Conservation (phyloP, 2,329 filamentous ascomycete species). For the Fusarium hostae region DNA sequence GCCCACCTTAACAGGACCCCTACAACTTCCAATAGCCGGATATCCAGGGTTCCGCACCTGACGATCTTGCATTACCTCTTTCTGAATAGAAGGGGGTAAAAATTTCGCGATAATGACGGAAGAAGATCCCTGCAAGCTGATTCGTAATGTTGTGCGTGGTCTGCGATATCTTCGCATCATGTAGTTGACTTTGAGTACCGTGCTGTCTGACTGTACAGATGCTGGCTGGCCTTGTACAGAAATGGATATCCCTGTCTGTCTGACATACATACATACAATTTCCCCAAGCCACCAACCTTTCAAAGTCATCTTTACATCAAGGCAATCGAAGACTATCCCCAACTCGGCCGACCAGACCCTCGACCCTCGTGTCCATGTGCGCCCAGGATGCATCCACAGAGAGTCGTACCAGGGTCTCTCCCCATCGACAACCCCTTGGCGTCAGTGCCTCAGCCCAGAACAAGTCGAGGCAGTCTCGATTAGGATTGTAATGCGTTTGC, state of each 20-base stretch:
- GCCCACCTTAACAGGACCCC: constrained; percentile 22
- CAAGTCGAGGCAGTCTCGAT: constrained; percentile 22
- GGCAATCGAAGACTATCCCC: constrained; percentile 40
- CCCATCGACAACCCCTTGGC: constrained; percentile 23
- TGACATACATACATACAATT: constrained; percentile 26
- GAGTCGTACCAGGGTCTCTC: constrained; percentile 22
- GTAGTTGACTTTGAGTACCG: background rate
- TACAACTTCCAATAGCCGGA: constrained; percentile 23
- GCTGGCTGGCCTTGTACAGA: background rate
- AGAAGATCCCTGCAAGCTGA: background rate
- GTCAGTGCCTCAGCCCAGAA: constrained; percentile 30
- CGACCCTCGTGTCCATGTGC: constrained; percentile 35
- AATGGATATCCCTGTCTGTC: constrained; percentile 29
- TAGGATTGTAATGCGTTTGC: constrained; percentile 33
- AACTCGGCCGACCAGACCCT: constrained; percentile 37
- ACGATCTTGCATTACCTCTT: constrained; percentile 22
- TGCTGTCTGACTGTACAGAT: background rate
- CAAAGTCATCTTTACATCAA: constrained; percentile 38
- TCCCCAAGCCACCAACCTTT: constrained; percentile 38
- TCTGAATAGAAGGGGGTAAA: background rate
- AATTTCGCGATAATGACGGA: constrained; percentile 23
- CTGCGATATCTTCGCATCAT: constrained; percentile 19
- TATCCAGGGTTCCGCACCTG: constrained; percentile 23
- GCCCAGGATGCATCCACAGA: constrained; percentile 33
- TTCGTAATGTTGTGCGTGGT: background rate